These are phyloP conservation scores for Colletotrichum destructivum DNA, from an alignment of 2,329 filamentous ascomycete species.

Conservation along the genomic window DNA sequence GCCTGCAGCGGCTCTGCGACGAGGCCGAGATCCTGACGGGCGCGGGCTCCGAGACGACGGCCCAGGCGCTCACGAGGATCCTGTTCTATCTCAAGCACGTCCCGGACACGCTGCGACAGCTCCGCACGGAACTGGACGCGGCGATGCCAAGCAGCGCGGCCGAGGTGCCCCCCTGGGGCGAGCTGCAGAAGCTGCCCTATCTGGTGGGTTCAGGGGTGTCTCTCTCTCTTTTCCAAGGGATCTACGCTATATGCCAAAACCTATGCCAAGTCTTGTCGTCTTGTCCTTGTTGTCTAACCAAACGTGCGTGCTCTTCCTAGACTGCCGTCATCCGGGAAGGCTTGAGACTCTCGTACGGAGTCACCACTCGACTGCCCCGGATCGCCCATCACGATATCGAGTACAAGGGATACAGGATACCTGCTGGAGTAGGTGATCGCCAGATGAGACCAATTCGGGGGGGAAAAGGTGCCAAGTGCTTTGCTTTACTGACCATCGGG, in stretches of 20 bases:
- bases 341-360: constrained; percentile 40
- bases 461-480: too few relatives aligned
- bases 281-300: neutral
- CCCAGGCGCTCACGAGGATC: constrained; percentile 53
- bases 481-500: neutral
- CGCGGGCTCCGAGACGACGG: constrained; percentile 68
- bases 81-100: constrained; percentile 51
- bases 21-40: constrained; percentile 59
- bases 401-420: constrained; percentile 36
- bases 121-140: constrained; percentile 49
- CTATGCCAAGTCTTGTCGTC: neutral
- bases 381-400: constrained; percentile 29
- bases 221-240: too few relatives aligned
- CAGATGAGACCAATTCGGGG: neutral
- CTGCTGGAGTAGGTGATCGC: constrained; percentile 33
- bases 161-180: constrained; percentile 20
- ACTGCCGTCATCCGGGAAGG: constrained; percentile 33
- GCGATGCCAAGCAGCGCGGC: constrained; percentile 47
- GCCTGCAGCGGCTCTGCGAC: constrained; percentile 42
- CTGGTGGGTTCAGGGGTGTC: constrained; percentile 16
- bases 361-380: constrained; percentile 38
- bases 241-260: neutral
- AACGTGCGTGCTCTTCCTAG: neutral
- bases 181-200: constrained; percentile 35
- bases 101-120: constrained; percentile 45